phyloP scores from a whole-genome alignment of 768 basidiomycete species.

The Mrakia gelida region DNA sequence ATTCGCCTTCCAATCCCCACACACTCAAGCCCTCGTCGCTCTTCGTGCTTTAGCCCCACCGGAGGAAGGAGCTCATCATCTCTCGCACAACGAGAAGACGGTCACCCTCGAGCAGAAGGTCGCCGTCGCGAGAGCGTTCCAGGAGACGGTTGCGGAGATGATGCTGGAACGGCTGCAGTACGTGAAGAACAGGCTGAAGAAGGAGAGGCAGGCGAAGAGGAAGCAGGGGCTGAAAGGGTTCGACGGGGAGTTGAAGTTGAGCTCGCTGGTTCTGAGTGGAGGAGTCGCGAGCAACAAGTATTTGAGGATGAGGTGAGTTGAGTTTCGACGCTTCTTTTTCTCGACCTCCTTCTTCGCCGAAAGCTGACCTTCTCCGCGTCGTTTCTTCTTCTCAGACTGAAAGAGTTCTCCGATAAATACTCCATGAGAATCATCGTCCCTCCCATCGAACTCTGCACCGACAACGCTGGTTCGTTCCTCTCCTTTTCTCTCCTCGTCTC shows the following conservation, averaged over 20 bases:
- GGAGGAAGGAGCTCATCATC: background rate
- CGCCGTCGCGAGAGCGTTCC: constrained; percentile 65
- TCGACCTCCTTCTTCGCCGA: background rate
- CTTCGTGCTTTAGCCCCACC: background rate
- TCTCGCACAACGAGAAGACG: background rate
- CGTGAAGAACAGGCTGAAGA: constrained; percentile 51
- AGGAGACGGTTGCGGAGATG: constrained; percentile 64
- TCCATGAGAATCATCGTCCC: constrained; percentile 19
- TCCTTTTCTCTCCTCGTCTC: background rate
- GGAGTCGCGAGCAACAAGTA: constrained; percentile 85
- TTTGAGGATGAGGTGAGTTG: constrained; percentile 59
- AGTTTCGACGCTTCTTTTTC: background rate
- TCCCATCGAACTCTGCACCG: constrained; percentile 16
- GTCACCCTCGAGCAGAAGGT: background rate
- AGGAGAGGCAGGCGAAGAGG: constrained; percentile 33
- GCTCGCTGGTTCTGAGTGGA: constrained; percentile 74
- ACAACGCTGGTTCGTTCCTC: constrained; percentile 23
- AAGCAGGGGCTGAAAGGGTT: constrained; percentile 5
- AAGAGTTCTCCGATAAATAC: background rate
- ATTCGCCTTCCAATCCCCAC: background rate
- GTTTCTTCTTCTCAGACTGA: background rate
- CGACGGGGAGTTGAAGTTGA: constrained; percentile 45
- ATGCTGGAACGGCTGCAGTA: constrained; percentile 68
- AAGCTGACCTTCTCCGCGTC: constrained; percentile 11
- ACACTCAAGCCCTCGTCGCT: background rate